Evolutionary conservation across 192 early-diverging fungal genomes (phyloP).

Genomic region (Entophlyctis luteolus): DNA sequence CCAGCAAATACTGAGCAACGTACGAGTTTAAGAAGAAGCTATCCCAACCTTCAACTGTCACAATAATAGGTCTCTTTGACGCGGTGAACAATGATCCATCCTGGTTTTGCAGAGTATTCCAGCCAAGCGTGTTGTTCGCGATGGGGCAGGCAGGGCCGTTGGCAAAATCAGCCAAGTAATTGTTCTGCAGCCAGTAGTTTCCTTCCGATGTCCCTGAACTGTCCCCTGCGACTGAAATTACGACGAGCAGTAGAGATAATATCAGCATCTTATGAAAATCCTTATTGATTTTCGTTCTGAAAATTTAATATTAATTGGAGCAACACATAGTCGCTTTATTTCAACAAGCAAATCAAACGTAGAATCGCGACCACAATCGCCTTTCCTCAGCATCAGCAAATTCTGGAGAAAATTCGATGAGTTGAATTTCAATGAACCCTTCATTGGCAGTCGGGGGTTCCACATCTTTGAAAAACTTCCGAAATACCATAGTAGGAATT

Average conservation of each 20-base stretch:
- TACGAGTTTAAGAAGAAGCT: background rate
- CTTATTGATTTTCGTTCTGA: too few species aligned
- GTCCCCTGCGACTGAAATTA: too few species aligned
- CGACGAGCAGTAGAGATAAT: too few species aligned
- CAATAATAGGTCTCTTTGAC: conserved; percentile 1
- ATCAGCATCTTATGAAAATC: too few species aligned
- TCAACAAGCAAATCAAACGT: too few species aligned
- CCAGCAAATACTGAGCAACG: conserved; percentile 11
- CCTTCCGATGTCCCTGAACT: too few species aligned
- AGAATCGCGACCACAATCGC: conserved; percentile 55
- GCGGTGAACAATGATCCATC: conserved; percentile 1
- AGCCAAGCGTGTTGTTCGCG: conserved; percentile 8
- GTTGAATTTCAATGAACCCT: conserved; percentile 61
- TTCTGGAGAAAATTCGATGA: conserved; percentile 58
- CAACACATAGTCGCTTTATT: too few species aligned
- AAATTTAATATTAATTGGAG: too few species aligned
- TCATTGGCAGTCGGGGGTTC: conserved; percentile 44
- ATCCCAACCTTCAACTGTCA: conserved; percentile 1
- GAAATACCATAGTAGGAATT: conserved; percentile 55
- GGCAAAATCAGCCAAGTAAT: background rate
- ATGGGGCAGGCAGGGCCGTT: conserved; percentile 2
- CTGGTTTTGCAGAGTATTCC: conserved; percentile 2
- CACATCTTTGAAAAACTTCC: conserved; percentile 34
- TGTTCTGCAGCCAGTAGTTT: background rate
- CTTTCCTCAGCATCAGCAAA: conserved; percentile 45